A percentile compares a stretch with the other conserved stretches of the same genome.
Evolutionary conservation across 495 filamentous ascomycete genomes (phyloP).

Genomic region (Amorphotheca resinae): DNA sequence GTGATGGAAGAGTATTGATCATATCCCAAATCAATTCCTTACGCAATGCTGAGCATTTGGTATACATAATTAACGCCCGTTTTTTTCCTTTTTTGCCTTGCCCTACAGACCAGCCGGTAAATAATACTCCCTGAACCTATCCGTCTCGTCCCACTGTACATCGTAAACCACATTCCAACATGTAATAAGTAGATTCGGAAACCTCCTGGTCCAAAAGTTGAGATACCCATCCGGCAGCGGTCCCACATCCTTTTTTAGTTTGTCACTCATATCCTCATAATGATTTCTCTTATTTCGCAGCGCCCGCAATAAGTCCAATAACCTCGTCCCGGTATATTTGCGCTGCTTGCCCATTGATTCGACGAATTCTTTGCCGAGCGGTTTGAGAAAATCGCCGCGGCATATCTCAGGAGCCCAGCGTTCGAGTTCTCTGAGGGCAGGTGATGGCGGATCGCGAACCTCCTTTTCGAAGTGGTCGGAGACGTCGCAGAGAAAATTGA

Average conservation of each 20-base stretch:
- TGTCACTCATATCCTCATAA: slow-evolving; percentile 78
- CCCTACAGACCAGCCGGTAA: slow-evolving; percentile 7
- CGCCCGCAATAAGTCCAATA: slow-evolving; percentile 80
- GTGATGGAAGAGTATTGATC: too few species aligned
- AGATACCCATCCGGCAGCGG: slow-evolving; percentile 75
- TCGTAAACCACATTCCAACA: slow-evolving; percentile 65
- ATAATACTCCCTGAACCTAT: slow-evolving; percentile 69
- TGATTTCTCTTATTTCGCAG: slow-evolving; percentile 94
- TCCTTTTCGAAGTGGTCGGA: slow-evolving; percentile 94
- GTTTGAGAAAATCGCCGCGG: slow-evolving; percentile 64
- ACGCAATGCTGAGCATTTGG: too few species aligned
- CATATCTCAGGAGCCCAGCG: slow-evolving; percentile 37
- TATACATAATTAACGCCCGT: too few species aligned
- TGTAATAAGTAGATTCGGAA: slow-evolving; percentile 70
- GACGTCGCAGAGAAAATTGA: slow-evolving; percentile 83
- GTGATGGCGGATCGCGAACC: slow-evolving; percentile 63
- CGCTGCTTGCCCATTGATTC: slow-evolving; percentile 86
- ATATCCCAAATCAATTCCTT: too few species aligned
- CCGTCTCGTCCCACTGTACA: slow-evolving; percentile 47
- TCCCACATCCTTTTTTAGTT: slow-evolving; percentile 69
- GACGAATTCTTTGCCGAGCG: slow-evolving; percentile 65
- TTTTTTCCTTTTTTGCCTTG: too few species aligned
- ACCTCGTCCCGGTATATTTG: slow-evolving; percentile 73
- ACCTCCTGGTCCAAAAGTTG: slow-evolving; percentile 68
- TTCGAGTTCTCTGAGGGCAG: slow-evolving; percentile 52